These are phyloP conservation scores for Ocimum tenuiflorum DNA, from an alignment of 257 asterid species.

Conservation along the genomic window DNA sequence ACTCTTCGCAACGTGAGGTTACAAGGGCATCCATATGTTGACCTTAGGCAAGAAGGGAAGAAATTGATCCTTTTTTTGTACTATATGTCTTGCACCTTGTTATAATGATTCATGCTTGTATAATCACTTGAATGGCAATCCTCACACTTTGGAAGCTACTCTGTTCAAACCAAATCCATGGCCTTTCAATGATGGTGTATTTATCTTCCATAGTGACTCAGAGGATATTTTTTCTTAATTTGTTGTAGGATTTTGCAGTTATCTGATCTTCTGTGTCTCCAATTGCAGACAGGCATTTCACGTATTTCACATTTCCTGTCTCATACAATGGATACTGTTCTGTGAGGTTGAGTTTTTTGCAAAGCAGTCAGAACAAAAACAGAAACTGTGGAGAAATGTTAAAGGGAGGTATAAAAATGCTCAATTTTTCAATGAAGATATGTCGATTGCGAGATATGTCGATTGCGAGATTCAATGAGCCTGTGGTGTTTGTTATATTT, in stretches of 20 bases:
- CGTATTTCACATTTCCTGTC: constrained; percentile 76
- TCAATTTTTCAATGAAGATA: no score
- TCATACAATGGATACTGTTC: constrained; percentile 75
- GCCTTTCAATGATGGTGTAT: constrained; percentile 85
- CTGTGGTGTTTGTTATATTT: no score
- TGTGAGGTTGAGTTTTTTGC: constrained; percentile 59
- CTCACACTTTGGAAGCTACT: constrained; percentile 67
- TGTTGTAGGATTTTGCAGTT: not conserved
- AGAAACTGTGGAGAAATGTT: constrained; percentile 46
- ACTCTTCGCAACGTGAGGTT: constrained; percentile 62
- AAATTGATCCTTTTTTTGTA: constrained; percentile 72
- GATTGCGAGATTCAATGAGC: no score
- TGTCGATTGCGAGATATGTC: no score
- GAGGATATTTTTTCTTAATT: constrained; percentile 17
- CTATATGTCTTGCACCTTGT: constrained; percentile 74
- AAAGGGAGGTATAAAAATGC: no score
- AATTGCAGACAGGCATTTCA: constrained; percentile 70
- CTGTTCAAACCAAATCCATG: constrained; percentile 82
- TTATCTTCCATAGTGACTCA: constrained; percentile 53
- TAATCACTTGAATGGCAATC: constrained; percentile 67
- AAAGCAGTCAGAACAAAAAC: constrained; percentile 35
- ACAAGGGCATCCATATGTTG: constrained; percentile 78
- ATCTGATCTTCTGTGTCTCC: not conserved
- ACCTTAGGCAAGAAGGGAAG: constrained; percentile 86
- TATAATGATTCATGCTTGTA: constrained; percentile 59